Evolutionary conservation across 371 early-diverging fungal genomes (phyloP).

Genomic region (Conidiobolus incongruus): DNA sequence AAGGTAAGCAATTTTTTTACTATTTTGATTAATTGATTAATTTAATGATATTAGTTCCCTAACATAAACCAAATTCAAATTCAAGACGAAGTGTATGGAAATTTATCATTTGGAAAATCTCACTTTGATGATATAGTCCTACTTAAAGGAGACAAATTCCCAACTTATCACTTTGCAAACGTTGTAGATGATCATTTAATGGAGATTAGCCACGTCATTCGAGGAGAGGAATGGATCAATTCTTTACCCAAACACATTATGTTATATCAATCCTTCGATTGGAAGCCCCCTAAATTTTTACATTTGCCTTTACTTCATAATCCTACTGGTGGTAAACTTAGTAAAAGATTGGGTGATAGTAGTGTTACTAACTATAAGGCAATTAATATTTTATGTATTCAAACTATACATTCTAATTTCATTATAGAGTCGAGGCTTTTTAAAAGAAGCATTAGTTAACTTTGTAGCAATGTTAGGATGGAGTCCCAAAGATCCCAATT

Average conservation of each 20-base stretch:
- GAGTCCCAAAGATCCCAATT: slow-evolving; percentile 27
- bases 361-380: slow-evolving; percentile 41
- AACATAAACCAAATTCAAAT: slow-evolving; percentile 26
- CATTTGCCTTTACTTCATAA: slow-evolving; percentile 81
- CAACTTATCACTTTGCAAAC: slow-evolving; percentile 90
- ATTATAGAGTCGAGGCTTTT: slow-evolving; percentile 40
- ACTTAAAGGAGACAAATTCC: slow-evolving; percentile 77
- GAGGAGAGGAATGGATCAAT: slow-evolving; percentile 91
- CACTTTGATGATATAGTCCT: slow-evolving; percentile 73
- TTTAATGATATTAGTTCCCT: slow-evolving; percentile 17
- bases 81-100: slow-evolving; percentile 58
- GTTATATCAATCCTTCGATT: slow-evolving; percentile 61
- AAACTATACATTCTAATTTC: not conserved
- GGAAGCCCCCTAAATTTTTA: slow-evolving; percentile 53
- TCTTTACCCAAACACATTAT: slow-evolving; percentile 79
- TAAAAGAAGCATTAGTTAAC: slow-evolving; percentile 74
- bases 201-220: slow-evolving; percentile 75
- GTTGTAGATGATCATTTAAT: slow-evolving; percentile 85
- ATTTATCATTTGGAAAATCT: slow-evolving; percentile 36
- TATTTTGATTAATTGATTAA: not conserved
- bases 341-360: slow-evolving; percentile 61
- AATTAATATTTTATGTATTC: not conserved
- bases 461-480: slow-evolving; percentile 78
- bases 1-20: slow-evolving; percentile 17
- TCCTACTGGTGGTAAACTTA: slow-evolving; percentile 59